Conservation (phyloP, 2,329 filamentous ascomycete species). For the Colletotrichum costaricense region DNA sequence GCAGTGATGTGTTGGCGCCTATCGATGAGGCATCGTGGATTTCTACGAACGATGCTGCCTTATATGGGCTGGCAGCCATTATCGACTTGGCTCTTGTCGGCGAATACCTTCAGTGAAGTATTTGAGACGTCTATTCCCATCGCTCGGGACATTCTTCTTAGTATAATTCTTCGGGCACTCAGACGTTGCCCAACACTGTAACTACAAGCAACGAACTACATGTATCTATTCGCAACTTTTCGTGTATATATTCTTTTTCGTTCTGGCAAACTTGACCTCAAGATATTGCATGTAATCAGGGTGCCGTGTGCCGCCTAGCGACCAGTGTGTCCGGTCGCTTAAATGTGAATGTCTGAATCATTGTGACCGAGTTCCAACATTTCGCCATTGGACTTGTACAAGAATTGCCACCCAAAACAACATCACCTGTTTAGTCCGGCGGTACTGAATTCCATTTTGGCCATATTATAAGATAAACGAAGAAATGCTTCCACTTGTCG, state of each 20-base stretch:
- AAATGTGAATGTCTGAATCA: no score
- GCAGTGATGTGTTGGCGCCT: slow-evolving; percentile 55
- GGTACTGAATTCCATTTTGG: background rate
- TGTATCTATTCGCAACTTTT: background rate
- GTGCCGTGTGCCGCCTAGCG: no score
- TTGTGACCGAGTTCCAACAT: no score
- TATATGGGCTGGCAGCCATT: slow-evolving; percentile 68
- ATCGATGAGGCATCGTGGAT: slow-evolving; percentile 69
- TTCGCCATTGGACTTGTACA: no score
- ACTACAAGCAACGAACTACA: background rate
- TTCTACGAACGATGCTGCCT: slow-evolving; percentile 61
- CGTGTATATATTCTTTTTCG: background rate
- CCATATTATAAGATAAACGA: background rate
- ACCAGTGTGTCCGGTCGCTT: no score
- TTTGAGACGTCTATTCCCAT: background rate
- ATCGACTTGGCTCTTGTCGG: slow-evolving; percentile 60
- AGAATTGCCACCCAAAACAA: no score
- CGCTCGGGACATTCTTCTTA: background rate
- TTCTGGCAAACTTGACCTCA: background rate
- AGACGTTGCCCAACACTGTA: background rate
- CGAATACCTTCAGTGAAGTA: background rate
- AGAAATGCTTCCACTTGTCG: background rate
- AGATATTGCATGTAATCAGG: no score
- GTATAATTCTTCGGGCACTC: background rate
- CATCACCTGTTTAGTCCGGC: background rate